phyloP scores from a whole-genome alignment of 805 yeast species.

The Metschnikowia arizonensis region DNA sequence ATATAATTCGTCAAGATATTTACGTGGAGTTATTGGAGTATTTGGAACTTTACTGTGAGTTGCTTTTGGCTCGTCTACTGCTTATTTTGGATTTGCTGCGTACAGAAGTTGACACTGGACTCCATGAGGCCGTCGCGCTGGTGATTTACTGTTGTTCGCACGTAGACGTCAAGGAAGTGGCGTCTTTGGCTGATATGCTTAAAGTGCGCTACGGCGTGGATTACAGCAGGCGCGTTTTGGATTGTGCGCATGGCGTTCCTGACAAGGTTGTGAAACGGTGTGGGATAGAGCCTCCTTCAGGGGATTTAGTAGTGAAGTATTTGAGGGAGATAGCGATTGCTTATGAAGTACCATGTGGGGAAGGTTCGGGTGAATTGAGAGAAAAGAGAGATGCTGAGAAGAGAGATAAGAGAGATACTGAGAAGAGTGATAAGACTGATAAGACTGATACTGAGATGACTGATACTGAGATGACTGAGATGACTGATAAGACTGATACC shows the following conservation, averaged over 20 bases:
- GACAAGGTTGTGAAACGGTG: conserved; percentile 63
- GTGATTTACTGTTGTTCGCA: conserved; percentile 66
- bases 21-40: conserved; percentile 74
- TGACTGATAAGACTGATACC: too few species aligned
- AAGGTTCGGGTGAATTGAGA: too few species aligned
- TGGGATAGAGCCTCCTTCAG: conserved; percentile 61
- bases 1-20: conserved; percentile 77
- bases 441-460: too few species aligned
- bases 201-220: conserved; percentile 64
- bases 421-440: too few species aligned
- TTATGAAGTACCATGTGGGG: conserved; percentile 70
- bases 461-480: too few species aligned
- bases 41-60: conserved; percentile 77
- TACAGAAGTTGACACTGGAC: conserved; percentile 50
- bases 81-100: conserved; percentile 46
- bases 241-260: conserved; percentile 52
- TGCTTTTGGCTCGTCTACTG: conserved; percentile 68
- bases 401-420: too few species aligned
- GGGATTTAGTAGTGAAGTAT: conserved; percentile 62
- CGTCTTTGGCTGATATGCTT: conserved; percentile 56
- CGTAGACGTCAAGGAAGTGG: conserved; percentile 72
- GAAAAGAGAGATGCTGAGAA: too few species aligned
- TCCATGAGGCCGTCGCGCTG: conserved; percentile 70
- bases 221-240: conserved; percentile 52
- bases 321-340: conserved; percentile 77